Base-by-base conservation (phyloP, 2,329 filamentous ascomycete species). In the Calcarisporium arbuscula region DNA sequence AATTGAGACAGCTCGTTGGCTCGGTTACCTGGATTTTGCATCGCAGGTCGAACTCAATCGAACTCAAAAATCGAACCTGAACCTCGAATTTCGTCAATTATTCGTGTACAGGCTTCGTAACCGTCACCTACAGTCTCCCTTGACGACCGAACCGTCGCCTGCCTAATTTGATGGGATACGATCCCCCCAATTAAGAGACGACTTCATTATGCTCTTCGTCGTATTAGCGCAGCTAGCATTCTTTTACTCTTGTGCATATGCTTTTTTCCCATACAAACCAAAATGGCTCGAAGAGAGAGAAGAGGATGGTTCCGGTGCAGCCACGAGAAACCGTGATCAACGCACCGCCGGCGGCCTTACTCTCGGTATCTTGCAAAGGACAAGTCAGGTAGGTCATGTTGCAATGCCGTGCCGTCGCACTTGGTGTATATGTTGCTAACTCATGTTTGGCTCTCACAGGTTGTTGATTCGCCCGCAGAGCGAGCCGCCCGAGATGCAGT, bases 181-280 rank as follows among this genome's bases (percentile, higher is more conserved):
- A 12, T 34, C 21, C 28, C 22, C 34, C 19, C 30, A 25, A 25
- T 32, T 32, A 17, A 32, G 30, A 25, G 19, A 28, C 30, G 25
- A 11, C 34, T 29, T 32, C 55, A 57, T 44, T 41, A 73, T 73
- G 69, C 60, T 59, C 43, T 48, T 50, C 35, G 41, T 52, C 28
- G 33, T 62, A 39, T 45, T 73, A 28, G 47, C 67, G 39, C 65
- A 66, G 48, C 51, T 76, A 50, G 61, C 67, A 45, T 49, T 74
- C 50, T 72, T 65, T 57, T 57, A 62, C 35, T 56, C 64, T 25
- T 53, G 60, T 32, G 59, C 60, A 35, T 52, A 63, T 34, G 72
- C 72, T 34, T 71, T 76, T 49, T 68, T 56, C 31, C 65, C 65
- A 5, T 72, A 62, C 49, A 51, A 49, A 16, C 66, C 68, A 8